These are phyloP conservation scores for Boletus reticulatus DNA, from an alignment of 768 basidiomycete species.

Conservation along the genomic window DNA sequence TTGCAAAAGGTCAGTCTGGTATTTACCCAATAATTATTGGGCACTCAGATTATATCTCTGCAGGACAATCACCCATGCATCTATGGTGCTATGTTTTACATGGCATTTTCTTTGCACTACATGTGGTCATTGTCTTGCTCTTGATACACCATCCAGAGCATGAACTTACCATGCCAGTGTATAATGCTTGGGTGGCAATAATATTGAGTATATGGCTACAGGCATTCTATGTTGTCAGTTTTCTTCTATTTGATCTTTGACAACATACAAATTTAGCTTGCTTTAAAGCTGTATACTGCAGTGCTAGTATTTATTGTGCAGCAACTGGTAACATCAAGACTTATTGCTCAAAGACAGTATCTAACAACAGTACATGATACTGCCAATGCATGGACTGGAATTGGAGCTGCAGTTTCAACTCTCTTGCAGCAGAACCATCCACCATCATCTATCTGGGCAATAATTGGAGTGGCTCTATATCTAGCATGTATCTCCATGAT, in stretches of 20 bases:
- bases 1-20: neutral
- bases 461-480: slow-evolving; percentile 9
- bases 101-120: neutral
- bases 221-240: neutral
- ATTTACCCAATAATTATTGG: neutral
- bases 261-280: neutral
- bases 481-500: too few species aligned
- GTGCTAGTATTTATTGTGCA: slow-evolving; percentile 20
- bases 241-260: neutral
- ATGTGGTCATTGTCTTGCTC: neutral
- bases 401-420: slow-evolving; percentile 16
- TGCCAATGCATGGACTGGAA: slow-evolving; percentile 19
- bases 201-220: neutral
- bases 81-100: neutral
- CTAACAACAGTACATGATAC: slow-evolving; percentile 21
- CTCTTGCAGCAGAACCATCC: slow-evolving; percentile 12
- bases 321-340: slow-evolving; percentile 5
- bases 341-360: slow-evolving; percentile 3
- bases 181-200: neutral
- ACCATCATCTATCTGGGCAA: slow-evolving; percentile 9
- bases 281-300: slow-evolving; percentile 13
- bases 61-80: neutral
- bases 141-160: neutral
- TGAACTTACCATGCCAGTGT: neutral
- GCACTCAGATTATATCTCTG: neutral